These are phyloP conservation scores for Naganishia albida DNA, from an alignment of 1,284 basidiomycete species.

Conservation along the genomic window DNA sequence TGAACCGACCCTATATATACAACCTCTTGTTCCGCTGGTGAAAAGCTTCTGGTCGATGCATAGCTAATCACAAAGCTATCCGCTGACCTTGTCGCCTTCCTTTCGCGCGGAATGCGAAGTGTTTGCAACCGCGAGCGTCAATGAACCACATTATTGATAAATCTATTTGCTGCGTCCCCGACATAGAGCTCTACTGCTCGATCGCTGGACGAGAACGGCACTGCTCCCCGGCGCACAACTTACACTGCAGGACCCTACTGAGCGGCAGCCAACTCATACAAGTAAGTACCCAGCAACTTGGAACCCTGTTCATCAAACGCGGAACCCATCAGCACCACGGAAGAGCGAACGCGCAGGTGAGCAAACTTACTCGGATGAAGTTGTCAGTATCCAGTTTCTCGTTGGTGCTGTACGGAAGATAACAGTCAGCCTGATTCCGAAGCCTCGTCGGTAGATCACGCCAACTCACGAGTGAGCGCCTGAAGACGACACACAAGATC, in stretches of 20 bases:
- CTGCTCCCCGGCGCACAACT: no score
- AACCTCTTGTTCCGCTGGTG: background rate
- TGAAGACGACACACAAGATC: conserved; percentile 23
- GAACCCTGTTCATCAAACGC: conserved; percentile 51
- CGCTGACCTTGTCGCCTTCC: no score
- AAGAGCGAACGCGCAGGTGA: background rate
- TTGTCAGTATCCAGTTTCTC: conserved; percentile 94
- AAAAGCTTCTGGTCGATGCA: no score
- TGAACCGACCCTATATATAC: no score
- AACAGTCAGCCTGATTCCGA: background rate
- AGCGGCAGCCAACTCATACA: conserved; percentile 70
- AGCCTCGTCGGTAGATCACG: no score
- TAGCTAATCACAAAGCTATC: no score
- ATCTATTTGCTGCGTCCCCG: no score
- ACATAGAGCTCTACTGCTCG: background rate
- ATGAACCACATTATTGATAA: no score
- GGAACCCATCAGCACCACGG: conserved; percentile 4
- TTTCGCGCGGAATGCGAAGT: no score
- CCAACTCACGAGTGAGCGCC: conserved; percentile 60
- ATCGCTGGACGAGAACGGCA: background rate
- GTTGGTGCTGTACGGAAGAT: conserved; percentile 63
- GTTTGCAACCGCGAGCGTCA: no score
- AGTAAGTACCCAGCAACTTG: conserved; percentile 77
- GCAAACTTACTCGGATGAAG: conserved; percentile 70
- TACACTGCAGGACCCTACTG: background rate